A percentile compares a stretch with the other conserved stretches of the same genome.
phyloP scores from a whole-genome alignment of 2,329 filamentous ascomycete genomes.

The Shiraia bambusicola region DNA sequence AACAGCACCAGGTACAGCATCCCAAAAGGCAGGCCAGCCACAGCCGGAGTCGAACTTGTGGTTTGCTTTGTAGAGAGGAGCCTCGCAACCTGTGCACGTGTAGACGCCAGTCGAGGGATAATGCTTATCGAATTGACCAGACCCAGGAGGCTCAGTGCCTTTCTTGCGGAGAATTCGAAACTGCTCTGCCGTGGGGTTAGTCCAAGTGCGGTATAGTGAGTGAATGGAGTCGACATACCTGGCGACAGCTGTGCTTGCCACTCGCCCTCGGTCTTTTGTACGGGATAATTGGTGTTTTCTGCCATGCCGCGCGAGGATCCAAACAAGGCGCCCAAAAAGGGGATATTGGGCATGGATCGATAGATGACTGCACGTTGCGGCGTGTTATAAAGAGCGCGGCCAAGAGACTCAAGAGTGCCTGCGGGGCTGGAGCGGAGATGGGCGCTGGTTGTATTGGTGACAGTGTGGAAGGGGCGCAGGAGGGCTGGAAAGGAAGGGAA shows the following conservation, averaged over 20 bases:
- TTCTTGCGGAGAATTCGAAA: slow-evolving; percentile 91
- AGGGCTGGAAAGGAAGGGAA: slow-evolving; percentile 51
- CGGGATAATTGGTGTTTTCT: slow-evolving; percentile 71
- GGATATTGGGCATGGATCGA: slow-evolving; percentile 71
- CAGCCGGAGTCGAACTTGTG: slow-evolving; percentile 97
- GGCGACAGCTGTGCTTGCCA: slow-evolving; percentile 83
- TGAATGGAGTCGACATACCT: slow-evolving; percentile 49
- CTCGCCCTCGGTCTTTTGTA: slow-evolving; percentile 77
- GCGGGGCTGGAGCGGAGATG: slow-evolving; percentile 37
- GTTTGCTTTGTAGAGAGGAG: slow-evolving; percentile 86
- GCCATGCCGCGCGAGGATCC: slow-evolving; percentile 54
- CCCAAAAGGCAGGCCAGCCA: slow-evolving; percentile 98
- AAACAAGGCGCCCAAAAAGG: slow-evolving; percentile 77
- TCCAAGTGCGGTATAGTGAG: not conserved
- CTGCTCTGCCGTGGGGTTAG: slow-evolving; percentile 67
- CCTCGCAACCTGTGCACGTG: slow-evolving; percentile 79
- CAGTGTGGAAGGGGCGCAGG: slow-evolving; percentile 50
- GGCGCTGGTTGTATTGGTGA: slow-evolving; percentile 49
- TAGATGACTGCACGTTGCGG: slow-evolving; percentile 31
- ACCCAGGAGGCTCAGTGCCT: slow-evolving; percentile 80
- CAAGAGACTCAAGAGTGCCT: slow-evolving; percentile 41
- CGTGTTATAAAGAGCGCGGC: slow-evolving; percentile 30
- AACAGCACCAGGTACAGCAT: slow-evolving; percentile 89
- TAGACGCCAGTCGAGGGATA: slow-evolving; percentile 75
- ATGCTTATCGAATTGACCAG: slow-evolving; percentile 87